Conservation (phyloP, 73 alveolate genomes). For the Urostyla sp. region DNA sequence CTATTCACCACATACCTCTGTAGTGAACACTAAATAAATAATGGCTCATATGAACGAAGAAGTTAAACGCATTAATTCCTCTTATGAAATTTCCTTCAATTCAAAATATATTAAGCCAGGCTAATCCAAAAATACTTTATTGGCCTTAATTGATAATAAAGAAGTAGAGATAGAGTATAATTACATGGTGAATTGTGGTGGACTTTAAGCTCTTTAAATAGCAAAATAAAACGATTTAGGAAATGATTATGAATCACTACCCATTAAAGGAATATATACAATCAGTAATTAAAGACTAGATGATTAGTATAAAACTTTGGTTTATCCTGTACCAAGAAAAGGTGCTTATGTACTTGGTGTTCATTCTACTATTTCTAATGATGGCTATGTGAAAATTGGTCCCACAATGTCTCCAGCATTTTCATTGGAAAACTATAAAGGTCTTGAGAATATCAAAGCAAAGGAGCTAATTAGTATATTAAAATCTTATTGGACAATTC, state of each 20-base stretch:
- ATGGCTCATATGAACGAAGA: constrained; percentile 56
- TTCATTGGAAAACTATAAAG: constrained; percentile 79
- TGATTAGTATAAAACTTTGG: constrained; percentile 74
- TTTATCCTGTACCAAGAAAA: constrained; percentile 86
- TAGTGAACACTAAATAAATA: constrained; percentile 77
- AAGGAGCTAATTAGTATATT: constrained; percentile 56
- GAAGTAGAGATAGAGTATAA: constrained; percentile 24
- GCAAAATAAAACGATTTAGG: constrained; percentile 84
- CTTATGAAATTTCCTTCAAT: not conserved
- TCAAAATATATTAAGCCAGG: not conserved
- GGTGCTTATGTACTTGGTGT: constrained; percentile 84
- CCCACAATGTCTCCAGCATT: constrained; percentile 91
- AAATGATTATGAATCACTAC: constrained; percentile 66
- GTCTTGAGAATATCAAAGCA: constrained; percentile 54
- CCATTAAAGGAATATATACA: constrained; percentile 86
- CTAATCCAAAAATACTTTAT: not conserved
- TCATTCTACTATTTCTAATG: constrained; percentile 80
- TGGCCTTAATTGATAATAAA: not conserved
- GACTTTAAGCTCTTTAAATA: constrained; percentile 72
- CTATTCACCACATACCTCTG: constrained; percentile 86
- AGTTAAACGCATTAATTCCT: too few species aligned
- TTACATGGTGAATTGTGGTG: constrained; percentile 84
- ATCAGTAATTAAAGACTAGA: constrained; percentile 66
- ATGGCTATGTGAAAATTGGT: constrained; percentile 84
- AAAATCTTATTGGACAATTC: constrained; percentile 17